Percentiles rank a stretch among this genome's conserved stretches.
phyloP scores from a whole-genome alignment of 257 asterid genomes.

The Perilla frutescens region DNA sequence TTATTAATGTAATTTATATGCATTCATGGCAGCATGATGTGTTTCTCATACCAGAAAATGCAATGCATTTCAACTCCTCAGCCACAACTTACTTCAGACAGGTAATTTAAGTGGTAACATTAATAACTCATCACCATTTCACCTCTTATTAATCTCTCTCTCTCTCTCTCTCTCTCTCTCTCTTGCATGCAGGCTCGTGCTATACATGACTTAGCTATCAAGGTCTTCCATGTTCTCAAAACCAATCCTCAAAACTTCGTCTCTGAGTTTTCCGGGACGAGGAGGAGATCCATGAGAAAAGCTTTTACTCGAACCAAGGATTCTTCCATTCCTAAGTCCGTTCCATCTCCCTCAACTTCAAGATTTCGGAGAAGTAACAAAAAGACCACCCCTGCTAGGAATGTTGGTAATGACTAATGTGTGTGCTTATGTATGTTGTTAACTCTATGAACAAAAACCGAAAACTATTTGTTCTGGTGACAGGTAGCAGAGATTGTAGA shows the following conservation, averaged over 20 bases:
- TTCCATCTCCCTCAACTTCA: conserved; percentile 38
- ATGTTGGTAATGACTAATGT: conserved; percentile 34
- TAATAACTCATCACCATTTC: no score
- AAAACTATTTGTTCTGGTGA: not conserved
- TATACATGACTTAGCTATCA: conserved; percentile 77
- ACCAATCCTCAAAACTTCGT: conserved; percentile 67
- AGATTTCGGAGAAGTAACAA: conserved; percentile 31
- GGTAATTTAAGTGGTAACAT: conserved; percentile 40
- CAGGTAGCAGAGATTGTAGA: conserved; percentile 46
- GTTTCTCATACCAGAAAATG: conserved; percentile 82
- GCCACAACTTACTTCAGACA: conserved; percentile 71
- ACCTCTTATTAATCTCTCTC: not conserved
- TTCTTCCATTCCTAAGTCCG: not conserved
- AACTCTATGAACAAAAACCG: no score
- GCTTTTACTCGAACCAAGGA: conserved; percentile 48
- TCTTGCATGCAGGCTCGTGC: conserved; percentile 66
- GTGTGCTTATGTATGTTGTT: no score
- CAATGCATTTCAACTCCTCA: conserved; percentile 88
- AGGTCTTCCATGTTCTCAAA: conserved; percentile 68
- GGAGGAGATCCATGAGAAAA: conserved; percentile 74
- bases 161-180: not conserved
- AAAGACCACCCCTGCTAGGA: conserved; percentile 34
- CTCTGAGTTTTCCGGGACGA: conserved; percentile 62
- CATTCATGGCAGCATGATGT: conserved; percentile 72
- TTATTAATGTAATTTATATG: no score